A percentile compares a stretch with the other conserved stretches of the same genome.
Conservation (phyloP, 1,284 basidiomycete species). For the Ustanciosporium gigantosporum region DNA sequence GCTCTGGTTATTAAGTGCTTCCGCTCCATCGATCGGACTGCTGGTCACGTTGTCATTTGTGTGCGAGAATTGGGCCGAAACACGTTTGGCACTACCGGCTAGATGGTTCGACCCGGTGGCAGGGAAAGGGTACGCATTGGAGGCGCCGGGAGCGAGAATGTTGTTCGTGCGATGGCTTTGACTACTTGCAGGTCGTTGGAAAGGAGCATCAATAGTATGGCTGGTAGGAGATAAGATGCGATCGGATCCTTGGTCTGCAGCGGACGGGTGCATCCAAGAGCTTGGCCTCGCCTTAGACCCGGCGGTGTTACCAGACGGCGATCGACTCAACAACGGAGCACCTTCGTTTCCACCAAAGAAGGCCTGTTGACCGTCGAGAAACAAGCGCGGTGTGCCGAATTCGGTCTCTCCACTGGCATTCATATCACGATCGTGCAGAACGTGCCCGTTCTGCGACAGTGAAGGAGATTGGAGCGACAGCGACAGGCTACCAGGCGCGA, state of each 20-base stretch:
- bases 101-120: neutral
- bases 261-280: conserved; percentile 34
- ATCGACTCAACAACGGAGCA: no score
- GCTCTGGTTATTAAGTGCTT: neutral
- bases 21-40: neutral
- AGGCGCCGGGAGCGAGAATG: neutral
- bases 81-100: conserved; percentile 14
- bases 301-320: no score
- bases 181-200: conserved; percentile 33
- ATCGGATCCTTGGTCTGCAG: conserved; percentile 7
- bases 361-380: conserved; percentile 31
- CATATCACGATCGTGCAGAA: conserved; percentile 5
- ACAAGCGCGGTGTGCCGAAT: conserved; percentile 29
- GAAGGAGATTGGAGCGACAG: conserved; percentile 14
- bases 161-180: conserved; percentile 12
- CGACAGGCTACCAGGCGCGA: neutral
- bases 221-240: neutral
- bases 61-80: conserved; percentile 6
- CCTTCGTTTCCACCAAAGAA: no score
- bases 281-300: conserved; percentile 14
- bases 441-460: conserved; percentile 4
- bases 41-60: neutral
- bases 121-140: neutral
- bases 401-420: conserved; percentile 19
- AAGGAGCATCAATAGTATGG: conserved; percentile 2